Percentiles rank a stretch among this genome's conserved stretches.
Conservation (phyloP, 2,329 filamentous ascomycete species). For the Neocucurbitaria cava region DNA sequence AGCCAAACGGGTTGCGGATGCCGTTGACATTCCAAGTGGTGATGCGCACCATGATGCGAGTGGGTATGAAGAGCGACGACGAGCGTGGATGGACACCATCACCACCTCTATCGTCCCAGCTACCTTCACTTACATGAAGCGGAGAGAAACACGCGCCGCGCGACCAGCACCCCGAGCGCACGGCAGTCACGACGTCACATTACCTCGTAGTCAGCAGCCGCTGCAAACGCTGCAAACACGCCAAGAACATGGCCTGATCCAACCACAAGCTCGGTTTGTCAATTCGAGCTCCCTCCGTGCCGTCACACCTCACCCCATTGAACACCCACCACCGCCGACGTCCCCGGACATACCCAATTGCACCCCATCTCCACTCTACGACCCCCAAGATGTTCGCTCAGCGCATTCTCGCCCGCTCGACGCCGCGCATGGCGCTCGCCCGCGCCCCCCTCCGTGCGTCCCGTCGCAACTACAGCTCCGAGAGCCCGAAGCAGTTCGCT, state of each 20-base stretch:
- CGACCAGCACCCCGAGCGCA: slow-evolving; percentile 4
- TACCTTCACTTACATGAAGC: background rate
- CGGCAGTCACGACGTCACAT: slow-evolving; percentile 34
- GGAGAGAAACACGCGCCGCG: slow-evolving; percentile 17
- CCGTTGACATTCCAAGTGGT: slow-evolving; percentile 66
- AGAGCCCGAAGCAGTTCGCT: slow-evolving; percentile 61
- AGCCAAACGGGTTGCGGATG: slow-evolving; percentile 62
- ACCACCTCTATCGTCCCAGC: slow-evolving; percentile 5
- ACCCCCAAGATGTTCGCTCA: slow-evolving; percentile 44
- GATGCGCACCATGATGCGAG: slow-evolving; percentile 72
- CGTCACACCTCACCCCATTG: slow-evolving; percentile 31
- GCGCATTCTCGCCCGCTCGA: slow-evolving; percentile 44
- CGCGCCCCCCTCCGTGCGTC: slow-evolving; percentile 69
- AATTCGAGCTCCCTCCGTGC: slow-evolving; percentile 26
- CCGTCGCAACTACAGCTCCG: slow-evolving; percentile 73
- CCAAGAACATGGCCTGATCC: slow-evolving; percentile 30
- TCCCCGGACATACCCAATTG: slow-evolving; percentile 31
- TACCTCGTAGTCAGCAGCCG: no score
- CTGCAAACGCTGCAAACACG: slow-evolving; percentile 23
- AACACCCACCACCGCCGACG: slow-evolving; percentile 14
- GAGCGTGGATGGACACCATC: slow-evolving; percentile 9
- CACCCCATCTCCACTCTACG: slow-evolving; percentile 37
- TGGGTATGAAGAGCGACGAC: slow-evolving; percentile 10
- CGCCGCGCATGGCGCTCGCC: slow-evolving; percentile 65
- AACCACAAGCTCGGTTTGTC: slow-evolving; percentile 26